Percentiles rank a stretch among this genome's conserved stretches.
Conservation (phyloP, 1,284 basidiomycete genomes). For the Meira nashicola region DNA sequence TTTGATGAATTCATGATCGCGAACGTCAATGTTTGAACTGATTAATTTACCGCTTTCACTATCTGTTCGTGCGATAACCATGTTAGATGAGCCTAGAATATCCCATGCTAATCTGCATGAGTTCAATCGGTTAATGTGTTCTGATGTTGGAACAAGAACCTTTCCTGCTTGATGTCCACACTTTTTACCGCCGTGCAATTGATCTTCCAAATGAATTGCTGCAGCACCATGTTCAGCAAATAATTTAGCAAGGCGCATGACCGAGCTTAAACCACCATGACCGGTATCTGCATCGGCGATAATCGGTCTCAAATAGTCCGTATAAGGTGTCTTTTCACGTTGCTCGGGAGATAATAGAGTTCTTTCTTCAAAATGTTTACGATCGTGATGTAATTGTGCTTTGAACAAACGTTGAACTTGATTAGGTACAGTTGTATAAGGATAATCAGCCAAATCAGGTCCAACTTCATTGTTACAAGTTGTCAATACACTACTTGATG, state of each 20-base stretch:
- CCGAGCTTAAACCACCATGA: slow-evolving; percentile 49
- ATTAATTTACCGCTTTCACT: slow-evolving; percentile 83
- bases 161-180: slow-evolving; percentile 91
- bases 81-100: slow-evolving; percentile 77
- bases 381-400: slow-evolving; percentile 52
- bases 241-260: slow-evolving; percentile 51
- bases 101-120: slow-evolving; percentile 82
- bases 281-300: slow-evolving; percentile 51
- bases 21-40: slow-evolving; percentile 73
- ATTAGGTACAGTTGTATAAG: slow-evolving; percentile 89
- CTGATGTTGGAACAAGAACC: slow-evolving; percentile 80
- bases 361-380: slow-evolving; percentile 51
- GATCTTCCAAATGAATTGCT: slow-evolving; percentile 50
- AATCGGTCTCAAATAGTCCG: slow-evolving; percentile 51
- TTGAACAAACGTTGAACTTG: slow-evolving; percentile 53
- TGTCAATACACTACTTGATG: slow-evolving; percentile 64
- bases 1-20: slow-evolving; percentile 59
- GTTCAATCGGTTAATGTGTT: slow-evolving; percentile 76
- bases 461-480: slow-evolving; percentile 93
- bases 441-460: slow-evolving; percentile 91
- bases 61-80: slow-evolving; percentile 84
- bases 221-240: slow-evolving; percentile 56
- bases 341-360: slow-evolving; percentile 36
- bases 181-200: slow-evolving; percentile 53
- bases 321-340: slow-evolving; percentile 47